Evolutionary conservation across 139 green algal species (phyloP), one percentile per base, ranked within the genome.

Genomic region (Auxenochlorella pyrenoidosa): DNA sequence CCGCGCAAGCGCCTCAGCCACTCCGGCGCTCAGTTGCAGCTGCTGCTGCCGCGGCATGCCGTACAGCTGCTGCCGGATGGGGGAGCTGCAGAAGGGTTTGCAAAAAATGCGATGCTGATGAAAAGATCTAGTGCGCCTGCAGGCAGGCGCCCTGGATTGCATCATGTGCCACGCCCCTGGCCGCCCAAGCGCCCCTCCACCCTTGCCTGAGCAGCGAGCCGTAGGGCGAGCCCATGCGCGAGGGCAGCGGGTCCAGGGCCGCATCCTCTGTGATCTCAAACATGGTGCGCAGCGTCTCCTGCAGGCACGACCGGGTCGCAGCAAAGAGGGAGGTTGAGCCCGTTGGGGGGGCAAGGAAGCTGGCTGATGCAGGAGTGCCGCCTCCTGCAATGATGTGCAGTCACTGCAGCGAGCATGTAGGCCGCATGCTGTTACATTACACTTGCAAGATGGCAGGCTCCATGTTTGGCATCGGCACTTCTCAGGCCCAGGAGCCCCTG

Each of bases 241-340:
- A 90, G 63, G 89, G 87, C 54, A 89, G 59, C 51, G 85, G 90
- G 83, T 88, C 77, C 83, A 80, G 71, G 24, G 88, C 79, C 58
- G 80, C 82, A 40, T 87, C 90, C 82, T 92, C 86, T 18, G 89
- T 87, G 51, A 89, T 54, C 68, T 94, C 83, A 79, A 94, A 92
- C 83, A 94, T 93, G 38, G 82, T 75, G 58, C 87, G 83, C 34
- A 94, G 87, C 15, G 91, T 94, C 34, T 88, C 90, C 88, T 93
- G 89, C 72, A 66, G 75, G 28, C 21, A 47, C 0, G 2, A 32
- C 2, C 16, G 44, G n/a, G 22, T 13, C 6, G 63, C 5, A 3
- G 26, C 13, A 22, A 2, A 2, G 18, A 24, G 16, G 18, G 54
- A 24, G 54, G 15, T 63, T 24, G 16, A 24, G 16, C 18, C 15